Evolutionary conservation across 306 rosid genomes (phyloP), one percentile per base, ranked within the genome.

Genomic region (Pachyrhizus erosus): DNA sequence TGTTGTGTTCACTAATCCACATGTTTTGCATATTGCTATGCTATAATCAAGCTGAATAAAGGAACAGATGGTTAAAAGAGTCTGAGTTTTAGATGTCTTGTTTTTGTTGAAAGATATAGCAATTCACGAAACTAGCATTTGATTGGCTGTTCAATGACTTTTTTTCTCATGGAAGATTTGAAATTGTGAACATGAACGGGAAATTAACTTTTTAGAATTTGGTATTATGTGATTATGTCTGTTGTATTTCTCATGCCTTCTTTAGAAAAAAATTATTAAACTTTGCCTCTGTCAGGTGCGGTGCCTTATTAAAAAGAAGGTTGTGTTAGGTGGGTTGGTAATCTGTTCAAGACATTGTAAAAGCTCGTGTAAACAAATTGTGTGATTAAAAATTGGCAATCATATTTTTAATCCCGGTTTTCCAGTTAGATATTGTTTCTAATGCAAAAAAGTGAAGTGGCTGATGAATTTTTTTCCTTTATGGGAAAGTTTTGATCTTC

Each of bases 71-170:
- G 20, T 27, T 33, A 10, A 7, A 27, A 24, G 18, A 46, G 69
- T 67, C 68, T 79, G 52, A 73, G 70, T 55, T n/a, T n/a, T 75
- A 46, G 42, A 58, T 75, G 73, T 70, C 31, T 13, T 75, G 73
- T 54, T 54, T 75, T 76, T 33, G 77, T 49, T 61, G 68, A 77
- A 78, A 57, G 49, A 21, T 23, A 43, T 26, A 9, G 39, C 55
- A 27, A 24, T 29, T 61, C 61, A 12, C 61, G 11, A 70, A 74
- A 64, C 33, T 51, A 51, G 5, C 76, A 9, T n/a, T 11, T 61
- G 37, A 75, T 74, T 13, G 69, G 55, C 65, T 13, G 31, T 82
- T 40, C 60, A 26, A 62, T 31, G 20, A 57, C 15, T 31, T 42
- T 52, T 29, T 33, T 67, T 11, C 20, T 43, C 24, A 18, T 23